Evolutionary conservation across 306 rosid species (phyloP).

Genomic region (Dalbergia cultrata): DNA sequence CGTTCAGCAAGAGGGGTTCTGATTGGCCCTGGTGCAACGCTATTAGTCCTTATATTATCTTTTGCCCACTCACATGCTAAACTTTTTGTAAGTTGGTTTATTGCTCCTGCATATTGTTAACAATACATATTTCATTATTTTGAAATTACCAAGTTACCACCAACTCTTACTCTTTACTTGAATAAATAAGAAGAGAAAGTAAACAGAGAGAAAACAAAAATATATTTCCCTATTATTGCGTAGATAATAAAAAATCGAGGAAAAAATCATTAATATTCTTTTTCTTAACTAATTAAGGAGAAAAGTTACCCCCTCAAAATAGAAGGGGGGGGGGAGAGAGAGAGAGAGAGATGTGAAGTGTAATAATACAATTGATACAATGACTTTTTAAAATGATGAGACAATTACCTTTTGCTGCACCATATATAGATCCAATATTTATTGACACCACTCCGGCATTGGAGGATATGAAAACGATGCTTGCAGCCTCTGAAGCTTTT

Average conservation of each 20-base stretch:
- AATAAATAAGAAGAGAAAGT: too few species aligned
- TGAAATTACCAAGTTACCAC: not conserved
- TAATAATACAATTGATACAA: too few species aligned
- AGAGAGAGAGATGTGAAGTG: too few species aligned
- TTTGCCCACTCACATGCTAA: conserved; percentile 78
- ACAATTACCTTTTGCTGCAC: conserved; percentile 53
- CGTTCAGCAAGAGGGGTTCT: conserved; percentile 44
- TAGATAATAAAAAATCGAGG: too few species aligned
- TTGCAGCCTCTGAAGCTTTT: conserved; percentile 42
- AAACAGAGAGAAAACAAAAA: too few species aligned
- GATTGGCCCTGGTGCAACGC: conserved; percentile 64
- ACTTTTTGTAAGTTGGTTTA: conserved; percentile 54
- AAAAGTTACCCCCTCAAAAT: too few species aligned
- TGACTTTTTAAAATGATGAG: not conserved
- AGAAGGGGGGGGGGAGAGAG: too few species aligned
- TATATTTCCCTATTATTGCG: too few species aligned
- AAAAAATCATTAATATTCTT: too few species aligned
- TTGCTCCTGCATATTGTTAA: conserved; percentile 56
- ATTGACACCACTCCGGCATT: conserved; percentile 24
- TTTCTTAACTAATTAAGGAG: too few species aligned
- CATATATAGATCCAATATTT: conserved; percentile 32
- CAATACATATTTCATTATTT: not conserved
- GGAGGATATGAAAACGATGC: conserved; percentile 52
- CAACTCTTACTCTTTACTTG: too few species aligned
- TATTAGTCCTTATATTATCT: conserved; percentile 64